Evolutionary conservation across 257 asterid genomes (phyloP).

Genomic region (Solanum acaule): DNA sequence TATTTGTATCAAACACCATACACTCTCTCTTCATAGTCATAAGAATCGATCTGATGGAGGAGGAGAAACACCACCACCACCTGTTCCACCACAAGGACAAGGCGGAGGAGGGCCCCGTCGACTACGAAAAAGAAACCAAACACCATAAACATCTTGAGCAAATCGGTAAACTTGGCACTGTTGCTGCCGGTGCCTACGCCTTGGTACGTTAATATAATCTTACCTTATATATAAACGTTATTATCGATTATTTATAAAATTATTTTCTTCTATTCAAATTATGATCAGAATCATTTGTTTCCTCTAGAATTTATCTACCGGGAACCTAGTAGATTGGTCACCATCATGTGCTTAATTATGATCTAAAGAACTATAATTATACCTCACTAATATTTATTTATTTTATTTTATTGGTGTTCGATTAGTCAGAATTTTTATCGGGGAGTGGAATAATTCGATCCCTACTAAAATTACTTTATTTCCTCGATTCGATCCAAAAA

Average conservation of each 20-base stretch:
- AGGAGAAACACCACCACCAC: conserved; percentile 38
- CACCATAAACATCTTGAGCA: conserved; percentile 17
- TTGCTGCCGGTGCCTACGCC: conserved; percentile 18
- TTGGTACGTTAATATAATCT: conserved; percentile 2
- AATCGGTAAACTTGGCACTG: conserved; percentile 6
- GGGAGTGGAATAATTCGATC: not conserved
- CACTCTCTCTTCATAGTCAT: not conserved
- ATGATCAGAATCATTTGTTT: not conserved
- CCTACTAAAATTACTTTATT: too few species aligned
- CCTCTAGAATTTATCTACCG: not conserved
- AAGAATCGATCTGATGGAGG: conserved; percentile 5
- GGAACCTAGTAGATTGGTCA: not conserved
- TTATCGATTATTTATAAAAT: not conserved
- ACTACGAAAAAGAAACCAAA: conserved; percentile 14
- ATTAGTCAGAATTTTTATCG: too few species aligned
- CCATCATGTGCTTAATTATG: not conserved
- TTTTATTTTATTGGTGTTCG: too few species aligned
- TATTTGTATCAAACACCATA: not conserved
- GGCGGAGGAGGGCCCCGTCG: conserved; percentile 5
- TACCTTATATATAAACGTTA: not conserved
- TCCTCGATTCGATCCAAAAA: not conserved
- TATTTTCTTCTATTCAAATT: not conserved
- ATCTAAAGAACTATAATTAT: not conserved
- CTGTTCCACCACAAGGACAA: conserved; percentile 18
- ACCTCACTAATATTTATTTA: too few species aligned